Conservation (phyloP, 2,329 filamentous ascomycete genomes). For the Ophiostoma montium region DNA sequence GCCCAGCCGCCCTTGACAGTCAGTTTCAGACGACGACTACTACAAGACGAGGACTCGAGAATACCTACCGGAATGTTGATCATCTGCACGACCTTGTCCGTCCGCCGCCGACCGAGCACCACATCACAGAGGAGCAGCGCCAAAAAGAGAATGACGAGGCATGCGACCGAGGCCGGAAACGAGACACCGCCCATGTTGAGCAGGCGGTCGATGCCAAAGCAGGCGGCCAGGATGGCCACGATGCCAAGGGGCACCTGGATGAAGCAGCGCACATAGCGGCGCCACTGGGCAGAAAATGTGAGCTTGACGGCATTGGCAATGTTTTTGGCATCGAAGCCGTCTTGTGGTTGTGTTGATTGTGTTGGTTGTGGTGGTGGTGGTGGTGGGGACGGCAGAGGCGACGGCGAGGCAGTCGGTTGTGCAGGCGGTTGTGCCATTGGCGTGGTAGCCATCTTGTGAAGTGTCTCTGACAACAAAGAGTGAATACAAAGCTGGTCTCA, state of each 20-base stretch:
- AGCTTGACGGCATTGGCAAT: not conserved
- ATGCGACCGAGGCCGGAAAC: constrained; percentile 47
- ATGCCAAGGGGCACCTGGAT: constrained; percentile 35
- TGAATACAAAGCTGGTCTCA: too few relatives aligned
- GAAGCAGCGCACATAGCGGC: constrained; percentile 26
- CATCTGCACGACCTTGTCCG: constrained; percentile 30
- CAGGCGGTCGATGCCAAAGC: constrained; percentile 30
- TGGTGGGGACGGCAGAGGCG: not conserved
- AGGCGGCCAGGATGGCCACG: constrained; percentile 25
- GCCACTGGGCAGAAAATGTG: constrained; percentile 3
- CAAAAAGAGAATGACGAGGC: constrained; percentile 39
- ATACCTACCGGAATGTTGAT: constrained; percentile 35
- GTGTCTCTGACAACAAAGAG: too few relatives aligned
- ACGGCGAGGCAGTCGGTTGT: not conserved
- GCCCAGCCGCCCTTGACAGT: constrained; percentile 32
- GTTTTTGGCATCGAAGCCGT: not conserved
- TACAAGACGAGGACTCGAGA: too few relatives aligned
- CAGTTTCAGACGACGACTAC: not conserved
- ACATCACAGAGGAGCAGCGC: constrained; percentile 32
- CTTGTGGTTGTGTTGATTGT: not conserved
- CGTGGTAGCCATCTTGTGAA: not conserved
- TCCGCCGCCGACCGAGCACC: constrained; percentile 32
- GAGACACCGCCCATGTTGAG: constrained; percentile 32
- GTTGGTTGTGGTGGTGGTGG: not conserved
- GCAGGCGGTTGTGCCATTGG: not conserved